Evolutionary conservation across 2,329 filamentous ascomycete species (phyloP).

Genomic region (Teratosphaeria nubilosa): DNA sequence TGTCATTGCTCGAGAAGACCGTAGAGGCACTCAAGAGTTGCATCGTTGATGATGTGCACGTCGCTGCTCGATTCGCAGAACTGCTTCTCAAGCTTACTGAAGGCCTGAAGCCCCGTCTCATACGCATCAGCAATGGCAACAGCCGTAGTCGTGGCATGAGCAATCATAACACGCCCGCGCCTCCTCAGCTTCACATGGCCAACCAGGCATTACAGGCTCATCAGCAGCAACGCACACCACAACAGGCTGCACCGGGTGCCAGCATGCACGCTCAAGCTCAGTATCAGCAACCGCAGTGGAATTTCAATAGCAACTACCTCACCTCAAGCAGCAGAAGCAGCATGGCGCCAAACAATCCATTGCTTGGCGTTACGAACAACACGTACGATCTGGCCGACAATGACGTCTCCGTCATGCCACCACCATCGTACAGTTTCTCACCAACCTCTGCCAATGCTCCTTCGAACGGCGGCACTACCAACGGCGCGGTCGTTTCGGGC

Average conservation of each 20-base stretch:
- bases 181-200: slow-evolving; percentile 1
- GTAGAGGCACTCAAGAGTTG: slow-evolving; percentile 66
- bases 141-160: slow-evolving; percentile 14
- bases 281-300: slow-evolving; percentile 12
- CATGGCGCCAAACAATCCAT: slow-evolving; percentile 17
- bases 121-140: slow-evolving; percentile 39
- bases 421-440: slow-evolving; percentile 29
- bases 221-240: slow-evolving; percentile 4
- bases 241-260: slow-evolving; percentile 4
- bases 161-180: slow-evolving; percentile 6
- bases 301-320: slow-evolving; percentile 8
- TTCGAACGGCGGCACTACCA: slow-evolving; percentile 4
- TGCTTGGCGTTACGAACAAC: slow-evolving; percentile 36
- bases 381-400: slow-evolving; percentile 35
- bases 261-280: background rate
- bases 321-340: slow-evolving; percentile 1
- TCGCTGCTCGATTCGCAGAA: slow-evolving; percentile 75
- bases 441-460: slow-evolving; percentile 25
- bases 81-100: slow-evolving; percentile 70
- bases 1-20: slow-evolving; percentile 63
- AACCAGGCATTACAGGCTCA: slow-evolving; percentile 1
- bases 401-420: slow-evolving; percentile 36
- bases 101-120: slow-evolving; percentile 61
- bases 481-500: slow-evolving; percentile 11
- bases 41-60: slow-evolving; percentile 75